Conservation (phyloP, 805 yeast genomes). For the Saccharomycopsis sp. region DNA sequence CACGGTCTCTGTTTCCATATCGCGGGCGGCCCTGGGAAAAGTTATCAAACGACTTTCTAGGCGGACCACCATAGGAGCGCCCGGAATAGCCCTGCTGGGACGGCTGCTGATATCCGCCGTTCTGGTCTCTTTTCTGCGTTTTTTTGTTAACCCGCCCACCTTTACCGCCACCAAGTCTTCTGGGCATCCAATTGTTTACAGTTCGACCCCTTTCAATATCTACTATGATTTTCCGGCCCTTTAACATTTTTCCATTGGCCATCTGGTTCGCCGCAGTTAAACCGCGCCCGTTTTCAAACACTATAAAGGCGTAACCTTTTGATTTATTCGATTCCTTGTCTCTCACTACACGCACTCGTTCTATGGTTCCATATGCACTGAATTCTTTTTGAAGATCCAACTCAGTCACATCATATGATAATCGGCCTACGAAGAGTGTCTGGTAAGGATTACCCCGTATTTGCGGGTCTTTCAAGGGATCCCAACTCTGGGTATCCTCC, state of each 20-base stretch:
- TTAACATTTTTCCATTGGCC: conserved; percentile 46
- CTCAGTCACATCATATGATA: conserved; percentile 60
- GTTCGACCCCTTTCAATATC: conserved; percentile 69
- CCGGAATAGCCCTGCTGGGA: background rate
- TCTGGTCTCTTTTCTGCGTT: background rate
- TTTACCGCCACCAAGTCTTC: conserved; percentile 78
- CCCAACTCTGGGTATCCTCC: conserved; percentile 37
- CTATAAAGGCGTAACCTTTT: conserved; percentile 80
- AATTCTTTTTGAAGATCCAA: conserved; percentile 60
- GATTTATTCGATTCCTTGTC: conserved; percentile 48
- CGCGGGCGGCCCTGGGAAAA: background rate
- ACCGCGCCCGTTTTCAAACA: conserved; percentile 54
- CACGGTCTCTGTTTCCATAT: conserved; percentile 8
- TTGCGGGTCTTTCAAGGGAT: conserved; percentile 52
- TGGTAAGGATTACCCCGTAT: conserved; percentile 64
- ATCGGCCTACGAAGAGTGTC: conserved; percentile 73
- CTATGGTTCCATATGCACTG: conserved; percentile 63
- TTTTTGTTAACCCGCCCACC: background rate
- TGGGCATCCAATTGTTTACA: conserved; percentile 61
- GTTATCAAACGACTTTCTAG: background rate
- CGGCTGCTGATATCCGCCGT: background rate
- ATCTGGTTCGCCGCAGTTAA: conserved; percentile 57
- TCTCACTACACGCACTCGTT: conserved; percentile 49
- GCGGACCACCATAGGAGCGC: background rate
- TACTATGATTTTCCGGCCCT: conserved; percentile 52